These are phyloP conservation scores for Ballota nigra DNA, from an alignment of 257 asterid species.

Conservation along the genomic window DNA sequence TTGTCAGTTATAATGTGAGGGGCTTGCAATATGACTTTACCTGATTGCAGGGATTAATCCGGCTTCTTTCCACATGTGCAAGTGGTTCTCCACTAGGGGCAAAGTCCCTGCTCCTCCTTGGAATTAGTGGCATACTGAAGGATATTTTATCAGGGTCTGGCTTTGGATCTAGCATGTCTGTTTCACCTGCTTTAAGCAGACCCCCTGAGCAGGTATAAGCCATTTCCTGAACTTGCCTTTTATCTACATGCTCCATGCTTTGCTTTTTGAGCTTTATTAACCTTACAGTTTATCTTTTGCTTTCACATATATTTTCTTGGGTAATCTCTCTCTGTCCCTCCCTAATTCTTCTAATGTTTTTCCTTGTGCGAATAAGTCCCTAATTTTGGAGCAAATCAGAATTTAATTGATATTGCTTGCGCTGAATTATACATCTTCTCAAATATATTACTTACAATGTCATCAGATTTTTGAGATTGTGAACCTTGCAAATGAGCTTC, in stretches of 20 bases:
- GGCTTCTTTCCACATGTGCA: constrained; percentile 90
- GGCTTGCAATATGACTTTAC: constrained; percentile 28
- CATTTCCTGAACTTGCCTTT: constrained; percentile 16
- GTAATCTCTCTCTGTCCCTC: background rate
- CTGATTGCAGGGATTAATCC: constrained; percentile 79
- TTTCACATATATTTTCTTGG: background rate
- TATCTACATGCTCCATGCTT: background rate
- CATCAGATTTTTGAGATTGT: constrained; percentile 91
- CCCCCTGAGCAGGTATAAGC: constrained; percentile 90
- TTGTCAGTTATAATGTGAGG: constrained; percentile 10
- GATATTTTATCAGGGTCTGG: constrained; percentile 92
- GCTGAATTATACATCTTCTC: background rate
- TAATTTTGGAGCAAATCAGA: background rate
- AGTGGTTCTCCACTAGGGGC: constrained; percentile 91
- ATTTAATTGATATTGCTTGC: background rate
- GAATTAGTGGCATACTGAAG: constrained; percentile 91
- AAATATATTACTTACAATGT: background rate
- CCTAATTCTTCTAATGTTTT: background rate
- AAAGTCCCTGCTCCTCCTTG: constrained; percentile 80
- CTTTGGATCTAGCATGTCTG: constrained; percentile 70
- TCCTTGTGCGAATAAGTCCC: background rate
- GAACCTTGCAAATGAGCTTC: constrained; percentile 98
- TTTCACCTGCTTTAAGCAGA: constrained; percentile 89
- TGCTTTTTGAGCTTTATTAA: background rate
- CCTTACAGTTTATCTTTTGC: constrained; percentile 7